Percentiles rank a stretch among this genome's conserved stretches.
These are phyloP conservation scores for Oidium heveae DNA, from an alignment of 2,329 filamentous ascomycete species.

Conservation along the genomic window DNA sequence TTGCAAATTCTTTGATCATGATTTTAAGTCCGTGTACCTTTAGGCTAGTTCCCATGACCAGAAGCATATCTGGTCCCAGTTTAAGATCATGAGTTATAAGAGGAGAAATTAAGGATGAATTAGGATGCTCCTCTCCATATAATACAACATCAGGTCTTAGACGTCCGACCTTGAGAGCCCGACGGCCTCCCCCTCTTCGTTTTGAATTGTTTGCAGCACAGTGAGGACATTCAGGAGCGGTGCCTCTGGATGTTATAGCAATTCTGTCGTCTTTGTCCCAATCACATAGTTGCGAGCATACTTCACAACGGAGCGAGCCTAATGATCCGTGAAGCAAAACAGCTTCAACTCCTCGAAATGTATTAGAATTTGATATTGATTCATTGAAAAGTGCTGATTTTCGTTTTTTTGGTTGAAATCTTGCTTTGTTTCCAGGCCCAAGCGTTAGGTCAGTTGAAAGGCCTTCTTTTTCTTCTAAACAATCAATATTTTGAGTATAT, in stretches of 20 bases:
- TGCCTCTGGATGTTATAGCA: slow-evolving; percentile 25
- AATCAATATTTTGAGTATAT: slow-evolving; percentile 56
- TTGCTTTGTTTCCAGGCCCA: slow-evolving; percentile 33
- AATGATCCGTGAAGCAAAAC: slow-evolving; percentile 53
- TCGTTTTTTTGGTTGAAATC: slow-evolving; percentile 22
- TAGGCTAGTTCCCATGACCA: slow-evolving; percentile 47
- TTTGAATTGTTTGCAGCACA: slow-evolving; percentile 37
- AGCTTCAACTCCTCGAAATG: slow-evolving; percentile 16
- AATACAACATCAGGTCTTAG: slow-evolving; percentile 48
- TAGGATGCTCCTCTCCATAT: slow-evolving; percentile 49
- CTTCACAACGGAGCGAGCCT: slow-evolving; percentile 34
- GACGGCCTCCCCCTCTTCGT: slow-evolving; percentile 37
- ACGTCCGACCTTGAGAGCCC: slow-evolving; percentile 39
- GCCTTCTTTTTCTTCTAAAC: slow-evolving; percentile 45
- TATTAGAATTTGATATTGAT: slow-evolving; percentile 4
- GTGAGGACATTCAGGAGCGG: slow-evolving; percentile 40
- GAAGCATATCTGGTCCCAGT: slow-evolving; percentile 36
- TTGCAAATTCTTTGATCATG: slow-evolving; percentile 46
- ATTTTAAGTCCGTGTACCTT: slow-evolving; percentile 47
- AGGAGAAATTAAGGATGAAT: slow-evolving; percentile 39
- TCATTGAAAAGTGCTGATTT: slow-evolving; percentile 6
- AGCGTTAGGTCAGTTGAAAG: slow-evolving; percentile 34
- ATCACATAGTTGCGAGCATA: slow-evolving; percentile 28
- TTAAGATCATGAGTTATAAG: slow-evolving; percentile 42
- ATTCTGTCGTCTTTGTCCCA: slow-evolving; percentile 31